Evolutionary conservation across 768 basidiomycete species (phyloP), one percentile per base, ranked within the genome.

Genomic region (Macrocybe gigantea): DNA sequence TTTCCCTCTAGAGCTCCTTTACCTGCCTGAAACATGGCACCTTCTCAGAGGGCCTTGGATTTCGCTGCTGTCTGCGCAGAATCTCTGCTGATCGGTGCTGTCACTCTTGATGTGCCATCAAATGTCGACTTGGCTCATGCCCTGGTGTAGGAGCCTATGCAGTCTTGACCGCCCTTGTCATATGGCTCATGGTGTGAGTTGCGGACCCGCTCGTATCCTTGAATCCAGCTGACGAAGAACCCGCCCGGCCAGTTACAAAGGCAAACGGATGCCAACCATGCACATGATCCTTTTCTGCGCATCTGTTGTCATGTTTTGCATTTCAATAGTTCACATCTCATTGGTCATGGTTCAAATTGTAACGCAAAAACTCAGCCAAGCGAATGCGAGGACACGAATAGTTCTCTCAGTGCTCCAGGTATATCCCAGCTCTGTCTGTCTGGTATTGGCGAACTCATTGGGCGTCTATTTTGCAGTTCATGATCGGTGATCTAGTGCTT

Each of bases 401-500:
- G 10, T 53, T 5, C 39, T 53, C n/a, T 32, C 49, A 6, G 31
- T 11, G 9, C 2, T 50, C 30, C 49, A 50, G 37, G 52, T 50
- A 35, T 6, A 42, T 5, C 12, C 22, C 22, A 22, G 22, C 22
- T 12, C 22, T 45, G 1, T 29, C 37, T 33, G n/a, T 22, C 34
- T 9, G 15, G 30, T 6, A 47, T 14, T 13, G 11, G 5, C 5
- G 43, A 22, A 29, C 9, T 12, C 41, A 14, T 9, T 45, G 9
- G 13, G 34, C 35, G 14, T 11, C 6, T 15, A 31, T 32, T 14
- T 12, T 11, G 22, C 22, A 56, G 53, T 56, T 52, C 22, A 22
- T 52, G n/a, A 48, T 52, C 29, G 49, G 53, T 1, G 53, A 56
- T 30, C 31, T 56, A 5, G 45, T 56, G 15, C 32, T 54, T 11